Evolutionary conservation across 768 basidiomycete species (phyloP).

Genomic region (Termitomyces sp.): DNA sequence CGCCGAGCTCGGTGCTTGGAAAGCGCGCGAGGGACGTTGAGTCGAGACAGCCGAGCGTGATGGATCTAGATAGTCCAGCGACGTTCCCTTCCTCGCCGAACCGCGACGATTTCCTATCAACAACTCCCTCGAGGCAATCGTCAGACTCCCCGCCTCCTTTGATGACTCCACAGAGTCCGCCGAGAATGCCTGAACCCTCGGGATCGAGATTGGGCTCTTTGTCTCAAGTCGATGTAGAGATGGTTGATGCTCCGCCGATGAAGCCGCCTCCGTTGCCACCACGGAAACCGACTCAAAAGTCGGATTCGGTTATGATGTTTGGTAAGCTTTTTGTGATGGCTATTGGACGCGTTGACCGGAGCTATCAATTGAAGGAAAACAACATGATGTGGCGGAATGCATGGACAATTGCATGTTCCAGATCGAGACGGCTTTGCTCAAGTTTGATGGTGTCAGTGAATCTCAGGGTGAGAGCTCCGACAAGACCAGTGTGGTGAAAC

Average conservation of each 20-base stretch:
- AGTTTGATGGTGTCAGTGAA: conserved; percentile 55
- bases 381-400: conserved; percentile 98
- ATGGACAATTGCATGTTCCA: conserved; percentile 99
- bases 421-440: conserved; percentile 87
- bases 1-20: conserved; percentile 58
- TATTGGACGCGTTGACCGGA: conserved; percentile 4
- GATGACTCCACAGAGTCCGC: conserved; percentile 17
- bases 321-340: conserved; percentile 40
- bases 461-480: conserved; percentile 43
- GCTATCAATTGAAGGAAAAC: conserved; percentile 56
- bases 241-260: conserved; percentile 23
- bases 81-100: conserved; percentile 28
- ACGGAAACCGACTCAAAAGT: conserved; percentile 44
- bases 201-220: conserved; percentile 26
- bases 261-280: conserved; percentile 58
- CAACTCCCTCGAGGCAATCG: conserved; percentile 22
- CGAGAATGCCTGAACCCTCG: conserved; percentile 28
- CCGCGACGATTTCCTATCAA: conserved; percentile 30
- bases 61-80: conserved; percentile 56
- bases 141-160: conserved; percentile 24
- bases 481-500: conserved; percentile 77
- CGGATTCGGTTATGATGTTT: conserved; percentile 88
- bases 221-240: conserved; percentile 31
- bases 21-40: conserved; percentile 58
- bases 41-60: conserved; percentile 32